Conservation (phyloP, 176 grass and related monocot genomes). For the Zoysia japonica region DNA sequence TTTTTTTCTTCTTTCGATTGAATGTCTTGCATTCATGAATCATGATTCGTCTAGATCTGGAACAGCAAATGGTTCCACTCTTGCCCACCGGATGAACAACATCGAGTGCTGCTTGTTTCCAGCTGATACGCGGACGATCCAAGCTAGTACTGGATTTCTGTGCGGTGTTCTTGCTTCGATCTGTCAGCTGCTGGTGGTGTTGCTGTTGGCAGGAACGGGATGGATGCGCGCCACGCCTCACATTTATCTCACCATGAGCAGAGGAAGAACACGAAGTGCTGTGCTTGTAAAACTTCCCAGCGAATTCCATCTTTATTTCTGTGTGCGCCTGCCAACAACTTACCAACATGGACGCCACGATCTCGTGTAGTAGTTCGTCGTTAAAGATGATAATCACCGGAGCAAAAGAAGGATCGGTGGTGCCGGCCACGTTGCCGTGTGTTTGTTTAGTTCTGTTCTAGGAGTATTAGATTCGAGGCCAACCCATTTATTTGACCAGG, state of each 20-base stretch:
- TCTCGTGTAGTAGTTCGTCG: not conserved
- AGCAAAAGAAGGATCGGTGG: not conserved
- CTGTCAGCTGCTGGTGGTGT: not conserved
- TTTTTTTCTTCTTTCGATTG: constrained; percentile 22
- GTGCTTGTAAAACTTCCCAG: too few relatives aligned
- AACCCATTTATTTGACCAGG: not conserved
- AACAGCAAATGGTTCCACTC: not conserved
- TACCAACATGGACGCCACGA: not conserved
- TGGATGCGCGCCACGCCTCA: not conserved
- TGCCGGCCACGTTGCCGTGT: not conserved
- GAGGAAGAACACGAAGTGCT: not conserved
- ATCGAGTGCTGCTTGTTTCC: not conserved
- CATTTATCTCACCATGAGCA: not conserved
- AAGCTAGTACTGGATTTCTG: not conserved
- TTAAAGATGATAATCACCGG: not conserved
- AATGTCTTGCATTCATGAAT: not conserved
- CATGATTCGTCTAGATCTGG: constrained; percentile 4
- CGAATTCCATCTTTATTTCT: not conserved
- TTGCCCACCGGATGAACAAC: not conserved
- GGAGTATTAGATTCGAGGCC: not conserved
- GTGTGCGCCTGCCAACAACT: not conserved
- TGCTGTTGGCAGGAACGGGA: not conserved
- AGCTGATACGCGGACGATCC: not conserved
- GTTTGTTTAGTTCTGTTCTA: not conserved
- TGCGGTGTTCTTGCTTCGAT: not conserved